Evolutionary conservation across 805 yeast genomes (phyloP), one percentile per base, ranked within the genome.

Genomic region (Metschnikowia hibisci): DNA sequence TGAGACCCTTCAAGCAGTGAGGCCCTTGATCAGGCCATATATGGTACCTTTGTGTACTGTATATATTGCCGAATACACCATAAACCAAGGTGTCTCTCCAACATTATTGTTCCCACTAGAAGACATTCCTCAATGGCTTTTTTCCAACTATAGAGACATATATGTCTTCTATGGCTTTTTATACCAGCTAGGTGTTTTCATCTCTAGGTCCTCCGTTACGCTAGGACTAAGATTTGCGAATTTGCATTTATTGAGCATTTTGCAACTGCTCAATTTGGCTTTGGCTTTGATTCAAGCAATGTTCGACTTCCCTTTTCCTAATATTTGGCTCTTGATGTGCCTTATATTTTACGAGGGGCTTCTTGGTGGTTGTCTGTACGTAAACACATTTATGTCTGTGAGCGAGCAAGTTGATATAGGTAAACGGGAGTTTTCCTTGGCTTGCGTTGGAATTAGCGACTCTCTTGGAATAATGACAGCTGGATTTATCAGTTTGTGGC

Each of bases 51-150:
- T 91, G 29, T 73, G 84, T 45, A 63, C 89, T 0, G 99, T 91
- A 1, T 93, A 91, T 62, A 66, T 87, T 16, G 79, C 87, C 4
- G 98, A 91, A 57, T 91, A 91, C 58, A 70, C 82, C 16, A 91
- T 91, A 46, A 91, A 91, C 60, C 98, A 91, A 61, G 96, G 96
- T 0, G 76, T 91, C 1, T 75, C 96, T 0, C 97, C 98, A 2
- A 90, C 97, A 0, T 66, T 91, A 34, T 66, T 91, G 6, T 91
- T 85, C 56, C 90, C 91, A 0, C 54, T 88, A 4, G 77, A 80
- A 1, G 73, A 77, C 18, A 72, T 84, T 60, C 95, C 95, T 3
- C 39, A 34, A 13, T 70, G 74, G 73, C 50, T 69, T 5, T 86
- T 89, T 55, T 56, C 64, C 2, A 66, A 76, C 14, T 87, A 77